Percentiles rank a stretch among this genome's conserved stretches.
Conservation (phyloP, 805 yeast species). For the Yamadazyma olivae region DNA sequence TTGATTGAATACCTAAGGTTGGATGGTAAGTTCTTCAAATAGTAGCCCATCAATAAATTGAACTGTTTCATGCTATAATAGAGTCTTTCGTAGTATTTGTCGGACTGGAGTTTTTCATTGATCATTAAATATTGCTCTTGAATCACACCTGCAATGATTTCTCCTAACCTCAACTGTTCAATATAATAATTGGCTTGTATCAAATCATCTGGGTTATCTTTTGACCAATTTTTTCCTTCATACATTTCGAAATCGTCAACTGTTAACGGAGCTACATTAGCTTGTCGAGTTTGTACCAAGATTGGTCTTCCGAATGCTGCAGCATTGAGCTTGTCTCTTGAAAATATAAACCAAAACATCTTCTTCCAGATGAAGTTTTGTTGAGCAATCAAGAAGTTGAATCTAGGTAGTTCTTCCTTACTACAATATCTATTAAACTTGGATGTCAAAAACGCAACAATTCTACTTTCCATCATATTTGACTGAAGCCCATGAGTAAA, state of each 20-base stretch:
- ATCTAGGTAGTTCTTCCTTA: background rate
- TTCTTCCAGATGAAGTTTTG: constrained; percentile 12
- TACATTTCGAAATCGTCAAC: constrained; percentile 8
- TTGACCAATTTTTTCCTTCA: constrained; percentile 8
- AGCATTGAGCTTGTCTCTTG: constrained; percentile 5
- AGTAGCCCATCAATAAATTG: constrained; percentile 9
- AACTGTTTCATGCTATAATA: constrained; percentile 6
- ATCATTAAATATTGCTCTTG: constrained; percentile 6
- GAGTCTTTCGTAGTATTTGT: background rate
- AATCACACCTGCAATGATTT: constrained; percentile 7
- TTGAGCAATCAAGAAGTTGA: constrained; percentile 1
- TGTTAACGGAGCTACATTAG: constrained; percentile 6
- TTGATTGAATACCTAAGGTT: constrained; percentile 4
- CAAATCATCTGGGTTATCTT: constrained; percentile 1
- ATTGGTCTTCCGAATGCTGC: constrained; percentile 11
- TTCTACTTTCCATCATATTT: constrained; percentile 1
- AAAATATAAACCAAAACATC: constrained; percentile 11
- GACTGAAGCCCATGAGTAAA: constrained; percentile 8
- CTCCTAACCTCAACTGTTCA: constrained; percentile 3
- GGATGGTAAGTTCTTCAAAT: constrained; percentile 4
- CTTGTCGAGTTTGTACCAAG: constrained; percentile 1
- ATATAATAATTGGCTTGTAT: constrained; percentile 5
- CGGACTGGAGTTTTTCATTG: background rate
- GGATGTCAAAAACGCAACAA: background rate
- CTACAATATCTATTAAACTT: background rate